These are phyloP conservation scores for Penicillium lividum DNA, from an alignment of 495 filamentous ascomycete genomes.

Conservation along the genomic window DNA sequence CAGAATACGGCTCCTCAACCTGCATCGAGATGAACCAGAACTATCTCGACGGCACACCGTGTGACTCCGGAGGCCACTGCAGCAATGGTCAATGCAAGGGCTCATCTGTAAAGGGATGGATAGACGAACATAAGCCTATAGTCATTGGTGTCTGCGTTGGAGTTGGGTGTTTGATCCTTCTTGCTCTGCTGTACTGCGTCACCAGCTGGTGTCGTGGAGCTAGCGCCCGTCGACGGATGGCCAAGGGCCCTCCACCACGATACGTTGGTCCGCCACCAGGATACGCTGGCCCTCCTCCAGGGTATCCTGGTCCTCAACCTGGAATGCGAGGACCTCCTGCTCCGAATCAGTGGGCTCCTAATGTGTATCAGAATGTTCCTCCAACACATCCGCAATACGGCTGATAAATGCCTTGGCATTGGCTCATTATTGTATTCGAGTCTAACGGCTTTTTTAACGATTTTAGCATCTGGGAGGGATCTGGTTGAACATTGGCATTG, in stretches of 20 bases:
- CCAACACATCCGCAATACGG: slow-evolving; percentile 27
- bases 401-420: slow-evolving; percentile 3
- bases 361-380: slow-evolving; percentile 25
- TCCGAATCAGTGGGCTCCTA: slow-evolving; percentile 31
- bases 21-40: slow-evolving; percentile 82
- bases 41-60: slow-evolving; percentile 91
- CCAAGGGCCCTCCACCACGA: slow-evolving; percentile 29
- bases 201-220: slow-evolving; percentile 51
- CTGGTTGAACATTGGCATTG: background rate
- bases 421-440: too few relatives aligned
- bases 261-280: slow-evolving; percentile 24
- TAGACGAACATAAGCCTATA: slow-evolving; percentile 68
- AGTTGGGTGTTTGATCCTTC: slow-evolving; percentile 66
- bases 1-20: slow-evolving; percentile 24
- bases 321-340: slow-evolving; percentile 16
- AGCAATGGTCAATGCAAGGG: slow-evolving; percentile 71
- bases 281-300: slow-evolving; percentile 13
- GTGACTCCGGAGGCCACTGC: slow-evolving; percentile 79
- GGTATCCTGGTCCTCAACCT: slow-evolving; percentile 22
- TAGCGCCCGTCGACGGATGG: slow-evolving; percentile 28
- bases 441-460: background rate
- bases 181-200: slow-evolving; percentile 62
- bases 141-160: slow-evolving; percentile 72
- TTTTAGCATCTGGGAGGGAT: background rate
- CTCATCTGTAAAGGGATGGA: slow-evolving; percentile 62